These are phyloP conservation scores for Tylopilus sp. DNA, from an alignment of 1,284 basidiomycete genomes.

Conservation along the genomic window DNA sequence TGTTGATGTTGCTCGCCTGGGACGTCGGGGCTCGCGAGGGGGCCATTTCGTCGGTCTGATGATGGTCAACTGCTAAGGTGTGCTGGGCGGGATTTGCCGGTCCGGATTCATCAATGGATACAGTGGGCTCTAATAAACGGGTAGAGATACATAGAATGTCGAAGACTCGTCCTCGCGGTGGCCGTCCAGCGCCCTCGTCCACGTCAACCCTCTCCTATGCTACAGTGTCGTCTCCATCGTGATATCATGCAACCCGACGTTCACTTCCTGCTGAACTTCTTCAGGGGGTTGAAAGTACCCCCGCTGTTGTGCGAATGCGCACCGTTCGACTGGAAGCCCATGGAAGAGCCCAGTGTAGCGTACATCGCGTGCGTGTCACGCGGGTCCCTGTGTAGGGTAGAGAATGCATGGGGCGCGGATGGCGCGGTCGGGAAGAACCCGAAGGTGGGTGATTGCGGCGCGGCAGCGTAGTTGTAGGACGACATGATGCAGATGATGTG, in stretches of 20 bases:
- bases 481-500: slow-evolving; percentile 37
- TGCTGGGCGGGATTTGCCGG: slow-evolving; percentile 31
- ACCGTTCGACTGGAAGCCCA: slow-evolving; percentile 22
- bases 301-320: slow-evolving; percentile 23
- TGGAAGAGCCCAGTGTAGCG: slow-evolving; percentile 47
- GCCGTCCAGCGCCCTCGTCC: not conserved
- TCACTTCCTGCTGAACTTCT: slow-evolving; percentile 29
- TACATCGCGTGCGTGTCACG: slow-evolving; percentile 65
- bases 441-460: slow-evolving; percentile 50
- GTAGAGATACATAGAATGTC: slow-evolving; percentile 30
- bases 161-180: slow-evolving; percentile 9
- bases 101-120: slow-evolving; percentile 24
- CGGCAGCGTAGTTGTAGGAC: slow-evolving; percentile 36
- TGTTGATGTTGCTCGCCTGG: slow-evolving; percentile 36
- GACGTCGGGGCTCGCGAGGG: slow-evolving; percentile 30
- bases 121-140: too few relatives aligned
- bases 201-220: slow-evolving; percentile 18
- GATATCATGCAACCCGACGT: not conserved
- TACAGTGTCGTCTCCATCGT: slow-evolving; percentile 19
- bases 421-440: slow-evolving; percentile 61
- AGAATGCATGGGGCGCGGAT: slow-evolving; percentile 60
- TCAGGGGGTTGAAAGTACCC: slow-evolving; percentile 25
- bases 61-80: not conserved
- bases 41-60: slow-evolving; percentile 19
- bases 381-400: slow-evolving; percentile 60